A percentile compares a stretch with the other conserved stretches of the same genome.
phyloP scores from a whole-genome alignment of 2,329 filamentous ascomycete species.

The Leptographium galeiforme region DNA sequence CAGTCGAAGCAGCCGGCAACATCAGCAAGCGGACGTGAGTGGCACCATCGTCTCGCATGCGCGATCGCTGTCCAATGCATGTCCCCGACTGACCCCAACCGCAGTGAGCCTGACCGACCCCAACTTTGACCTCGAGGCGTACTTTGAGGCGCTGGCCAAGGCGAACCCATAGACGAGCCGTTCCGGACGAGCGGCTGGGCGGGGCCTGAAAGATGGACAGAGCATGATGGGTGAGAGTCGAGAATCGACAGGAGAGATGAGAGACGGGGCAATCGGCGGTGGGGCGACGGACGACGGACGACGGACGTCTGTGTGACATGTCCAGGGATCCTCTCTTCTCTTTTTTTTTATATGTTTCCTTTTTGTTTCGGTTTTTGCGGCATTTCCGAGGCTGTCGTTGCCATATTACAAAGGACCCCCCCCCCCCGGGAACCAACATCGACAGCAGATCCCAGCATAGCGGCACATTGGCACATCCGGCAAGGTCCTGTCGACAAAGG shows the following conservation, averaged over 20 bases:
- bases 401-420: background rate
- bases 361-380: background rate
- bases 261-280: background rate
- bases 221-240: background rate
- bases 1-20: conserved; percentile 50
- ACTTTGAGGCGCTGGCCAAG: conserved; percentile 50
- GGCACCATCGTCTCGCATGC: no score
- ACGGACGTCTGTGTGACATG: background rate
- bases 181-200: background rate
- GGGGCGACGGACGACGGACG: background rate
- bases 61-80: no score
- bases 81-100: background rate
- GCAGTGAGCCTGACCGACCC: conserved; percentile 52
- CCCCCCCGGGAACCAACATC: no score
- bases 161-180: conserved; percentile 30
- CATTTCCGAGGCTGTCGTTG: background rate
- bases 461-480: background rate
- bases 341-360: background rate
- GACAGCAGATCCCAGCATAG: no score
- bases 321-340: no score
- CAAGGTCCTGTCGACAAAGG: background rate
- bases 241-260: background rate
- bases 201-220: background rate
- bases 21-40: conserved; percentile 20
- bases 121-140: conserved; percentile 88